A percentile compares a stretch with the other conserved stretches of the same genome.
Conservation (phyloP, 768 basidiomycete genomes). For the Tricholoma bakamatsutake region DNA sequence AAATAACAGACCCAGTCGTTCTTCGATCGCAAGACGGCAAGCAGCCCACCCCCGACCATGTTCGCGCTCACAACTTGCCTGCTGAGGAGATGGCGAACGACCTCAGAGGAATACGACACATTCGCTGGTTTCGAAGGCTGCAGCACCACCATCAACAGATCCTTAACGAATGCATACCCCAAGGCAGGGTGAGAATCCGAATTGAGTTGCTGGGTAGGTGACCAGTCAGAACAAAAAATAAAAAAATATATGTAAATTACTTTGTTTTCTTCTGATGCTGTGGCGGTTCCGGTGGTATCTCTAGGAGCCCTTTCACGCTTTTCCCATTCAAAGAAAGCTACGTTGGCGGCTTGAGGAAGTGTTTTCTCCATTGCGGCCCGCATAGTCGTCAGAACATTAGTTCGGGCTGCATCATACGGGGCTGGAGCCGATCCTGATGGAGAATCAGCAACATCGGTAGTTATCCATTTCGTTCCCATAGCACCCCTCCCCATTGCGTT, state of each 20-base stretch:
- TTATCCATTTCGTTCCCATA: constrained; percentile 22
- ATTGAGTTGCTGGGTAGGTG: not conserved
- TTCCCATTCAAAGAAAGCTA: constrained; percentile 59
- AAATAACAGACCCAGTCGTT: constrained; percentile 60
- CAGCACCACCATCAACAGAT: constrained; percentile 47
- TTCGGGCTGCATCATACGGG: constrained; percentile 2
- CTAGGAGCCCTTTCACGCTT: constrained; percentile 27
- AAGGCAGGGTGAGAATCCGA: constrained; percentile 9
- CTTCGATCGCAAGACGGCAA: constrained; percentile 44
- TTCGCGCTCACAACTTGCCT: constrained; percentile 47
- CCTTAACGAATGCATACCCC: constrained; percentile 52
- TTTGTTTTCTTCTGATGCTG: not conserved
- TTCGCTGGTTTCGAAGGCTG: constrained; percentile 32
- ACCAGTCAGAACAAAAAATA: not conserved
- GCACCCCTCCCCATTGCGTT: constrained; percentile 51
- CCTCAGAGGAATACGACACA: constrained; percentile 47
- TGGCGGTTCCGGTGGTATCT: constrained; percentile 6
- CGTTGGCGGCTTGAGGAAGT: constrained; percentile 46
- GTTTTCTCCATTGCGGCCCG: constrained; percentile 23
- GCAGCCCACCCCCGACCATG: constrained; percentile 58
- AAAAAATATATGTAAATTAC: not conserved
- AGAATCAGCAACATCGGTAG: not conserved
- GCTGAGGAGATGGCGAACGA: constrained; percentile 54
- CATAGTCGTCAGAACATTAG: constrained; percentile 20
- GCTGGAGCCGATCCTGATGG: not conserved